Evolutionary conservation across 2,329 filamentous ascomycete species (phyloP), one percentile per base, ranked within the genome.

Genomic region (Pseudogymnoascus sp.): DNA sequence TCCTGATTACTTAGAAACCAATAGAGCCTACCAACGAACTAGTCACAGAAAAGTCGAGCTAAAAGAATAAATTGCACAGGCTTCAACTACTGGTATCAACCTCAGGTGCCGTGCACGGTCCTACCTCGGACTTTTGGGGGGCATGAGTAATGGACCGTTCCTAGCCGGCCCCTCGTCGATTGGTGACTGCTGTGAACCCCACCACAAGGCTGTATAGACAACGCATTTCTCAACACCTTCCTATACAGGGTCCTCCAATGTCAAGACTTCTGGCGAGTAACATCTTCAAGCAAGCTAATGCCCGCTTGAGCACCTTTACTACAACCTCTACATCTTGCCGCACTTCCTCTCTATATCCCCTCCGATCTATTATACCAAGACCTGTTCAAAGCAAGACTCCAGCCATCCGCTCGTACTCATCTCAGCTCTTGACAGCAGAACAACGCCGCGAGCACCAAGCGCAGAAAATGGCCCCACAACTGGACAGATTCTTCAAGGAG

Each of bases 401-500:
- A 24, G 26, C 35, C 13, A 61, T 42, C 6, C 33, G 59, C 13
- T 16, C 59, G 26, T 61, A 61, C 59, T 40, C 35, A 40, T 61
- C 59, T 40, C 59, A 61, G 33, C 59, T 61, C 19, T 35, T 61
- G 35, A 61, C 59, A 61, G 16, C 33, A 38, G 38, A 61, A 61
- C 59, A 61, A 42, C 59, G 59, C 59, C 33, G 35, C 13, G 35
- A 61, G 59, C 84, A 86, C 70, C 85, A 87, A 81, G 80, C 83
- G 71, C 82, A 79, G 62, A 72, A 70, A 67, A 96, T 97, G 90
- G 91, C 91, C 64, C 91, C 92, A 66, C 86, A 56, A 56, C 86
- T 99, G 70, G 91, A 97, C 76, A 83, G 87, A 67, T 97, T 89
- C 82, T 97, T 97, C 82, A 87, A 91, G 78, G 87, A 96, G 83